Conservation (phyloP, 2,329 filamentous ascomycete genomes). For the Lachnellula subtilissima region DNA sequence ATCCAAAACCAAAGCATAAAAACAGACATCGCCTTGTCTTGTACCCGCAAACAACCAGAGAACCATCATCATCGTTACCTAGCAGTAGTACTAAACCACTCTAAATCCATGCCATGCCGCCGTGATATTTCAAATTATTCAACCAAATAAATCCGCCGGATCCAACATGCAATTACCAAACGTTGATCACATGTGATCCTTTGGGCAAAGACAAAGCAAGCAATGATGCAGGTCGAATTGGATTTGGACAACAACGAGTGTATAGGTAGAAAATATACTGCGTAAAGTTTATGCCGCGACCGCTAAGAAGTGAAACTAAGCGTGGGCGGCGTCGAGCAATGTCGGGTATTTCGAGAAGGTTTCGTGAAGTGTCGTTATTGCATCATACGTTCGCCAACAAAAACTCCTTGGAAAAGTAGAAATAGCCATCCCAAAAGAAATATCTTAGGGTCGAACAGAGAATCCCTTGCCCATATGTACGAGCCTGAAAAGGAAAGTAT, state of each 20-base stretch:
- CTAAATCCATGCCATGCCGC: background rate
- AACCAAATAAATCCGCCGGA: background rate
- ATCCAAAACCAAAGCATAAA: too few species aligned
- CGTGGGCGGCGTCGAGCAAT: background rate
- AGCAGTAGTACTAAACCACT: background rate
- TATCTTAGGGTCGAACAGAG: background rate
- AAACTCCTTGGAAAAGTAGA: background rate
- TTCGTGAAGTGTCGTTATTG: constrained; percentile 3
- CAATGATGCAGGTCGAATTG: too few species aligned
- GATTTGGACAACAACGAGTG: background rate
- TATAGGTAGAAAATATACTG: background rate
- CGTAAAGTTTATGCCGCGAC: background rate
- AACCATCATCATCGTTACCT: background rate
- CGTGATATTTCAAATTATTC: background rate
- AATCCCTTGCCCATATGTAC: constrained; percentile 9
- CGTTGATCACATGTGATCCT: background rate
- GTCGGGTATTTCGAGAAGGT: background rate
- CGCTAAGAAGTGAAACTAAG: background rate
- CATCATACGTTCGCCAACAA: background rate
- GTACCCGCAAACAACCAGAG: background rate
- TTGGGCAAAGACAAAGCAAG: background rate
- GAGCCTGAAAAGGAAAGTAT: background rate
- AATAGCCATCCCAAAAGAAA: background rate
- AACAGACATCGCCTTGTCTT: background rate
- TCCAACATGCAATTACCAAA: background rate